Percentiles rank a stretch among this genome's conserved stretches.
Evolutionary conservation across 2,329 filamentous ascomycete species (phyloP).

Genomic region (Aspergillus sclerotialis): DNA sequence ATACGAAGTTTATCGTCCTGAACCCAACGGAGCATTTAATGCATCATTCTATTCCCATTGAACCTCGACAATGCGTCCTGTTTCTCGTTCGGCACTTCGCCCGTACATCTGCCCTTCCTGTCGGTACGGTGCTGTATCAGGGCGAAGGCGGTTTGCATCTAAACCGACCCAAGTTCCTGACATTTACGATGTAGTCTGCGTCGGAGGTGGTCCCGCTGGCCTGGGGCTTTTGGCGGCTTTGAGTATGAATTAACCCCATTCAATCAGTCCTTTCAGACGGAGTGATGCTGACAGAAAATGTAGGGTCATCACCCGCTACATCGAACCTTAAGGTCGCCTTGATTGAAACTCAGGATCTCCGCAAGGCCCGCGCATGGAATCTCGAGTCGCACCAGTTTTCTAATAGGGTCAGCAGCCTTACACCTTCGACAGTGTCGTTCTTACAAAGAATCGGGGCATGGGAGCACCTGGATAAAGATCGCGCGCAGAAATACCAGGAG

Average conservation of each 20-base stretch:
- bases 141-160: slow-evolving; percentile 26
- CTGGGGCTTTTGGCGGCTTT: slow-evolving; percentile 73
- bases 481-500: slow-evolving; percentile 82
- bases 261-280: neutral
- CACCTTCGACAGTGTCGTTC: slow-evolving; percentile 77
- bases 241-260: slow-evolving; percentile 44
- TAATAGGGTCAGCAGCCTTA: slow-evolving; percentile 92
- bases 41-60: no score
- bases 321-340: slow-evolving; percentile 75
- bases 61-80: slow-evolving; percentile 26
- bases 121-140: slow-evolving; percentile 17
- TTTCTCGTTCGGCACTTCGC: slow-evolving; percentile 24
- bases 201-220: slow-evolving; percentile 83
- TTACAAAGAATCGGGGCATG: slow-evolving; percentile 79
- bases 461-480: slow-evolving; percentile 62
- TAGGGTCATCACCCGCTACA: slow-evolving; percentile 69
- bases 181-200: slow-evolving; percentile 88
- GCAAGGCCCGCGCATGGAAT: slow-evolving; percentile 59
- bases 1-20: slow-evolving; percentile 5
- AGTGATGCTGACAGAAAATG: slow-evolving; percentile 6
- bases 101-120: slow-evolving; percentile 37
- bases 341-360: slow-evolving; percentile 81
- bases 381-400: slow-evolving; percentile 67
- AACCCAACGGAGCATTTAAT: no score
- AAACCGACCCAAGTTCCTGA: slow-evolving; percentile 47